Evolutionary conservation across 2,329 filamentous ascomycete genomes (phyloP), one percentile per base, ranked within the genome.

Genomic region (Meredithiella fracta): DNA sequence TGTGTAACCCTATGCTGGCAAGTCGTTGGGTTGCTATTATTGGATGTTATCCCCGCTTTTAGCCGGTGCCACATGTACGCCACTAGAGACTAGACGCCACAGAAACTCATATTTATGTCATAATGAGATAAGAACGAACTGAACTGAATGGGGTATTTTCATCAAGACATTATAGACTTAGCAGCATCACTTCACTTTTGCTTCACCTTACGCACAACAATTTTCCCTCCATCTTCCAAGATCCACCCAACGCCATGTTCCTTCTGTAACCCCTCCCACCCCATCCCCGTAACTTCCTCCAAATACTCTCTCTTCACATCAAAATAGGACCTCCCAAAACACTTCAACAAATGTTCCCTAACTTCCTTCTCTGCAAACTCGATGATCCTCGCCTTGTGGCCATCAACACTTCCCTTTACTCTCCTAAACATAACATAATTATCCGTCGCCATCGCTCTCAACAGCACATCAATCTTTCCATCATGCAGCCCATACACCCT

Each of bases 211-310:
- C 85, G 78, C 65, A 97, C 91, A n/a, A 89, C 73, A 31, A 96
- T 82, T 63, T 72, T 84, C 11, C 29, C 29, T 47, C 77, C 74
- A 3, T 78, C 82, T 42, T 86, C 82, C 63, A 86, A 71, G 64
- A 89, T 79, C 92, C 92, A 98, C 0, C 89, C 89, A 1, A 97
- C 84, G 2, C 81, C 81, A 64, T 86, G 80, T 61, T 78, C 72
- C 34, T 77, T 74, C 57, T 70, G 76, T 64, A 97, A 69, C 53
- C 80, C 78, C 9, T 79, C 73, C 89, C 91, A 98, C n/a, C 69
- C n/a, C 72, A 62, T 77, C 73, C 51, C 80, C 80, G 3, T 85
- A 76, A 57, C 79, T 75, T 64, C 76, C 68, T 92, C 86, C 53
- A 95, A 69, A 66, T 83, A 87, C 2, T 65, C 65, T 58, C 77